phyloP scores from a whole-genome alignment of 2,329 filamentous ascomycete genomes.

The Talaromyces sp. region DNA sequence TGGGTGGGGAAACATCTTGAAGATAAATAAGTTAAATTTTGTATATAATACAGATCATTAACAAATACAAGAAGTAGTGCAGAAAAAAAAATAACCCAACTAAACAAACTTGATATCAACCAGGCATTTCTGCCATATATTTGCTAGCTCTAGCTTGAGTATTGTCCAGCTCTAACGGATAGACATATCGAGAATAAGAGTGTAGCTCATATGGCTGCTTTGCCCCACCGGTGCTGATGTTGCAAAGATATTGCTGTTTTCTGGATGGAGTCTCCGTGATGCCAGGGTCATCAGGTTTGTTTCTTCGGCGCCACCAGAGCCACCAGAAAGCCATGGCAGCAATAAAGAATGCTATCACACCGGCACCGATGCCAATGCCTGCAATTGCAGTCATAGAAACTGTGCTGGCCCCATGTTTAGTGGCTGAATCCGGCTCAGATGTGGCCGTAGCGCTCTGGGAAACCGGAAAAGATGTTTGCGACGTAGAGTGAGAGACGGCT shows the following conservation, averaged over 20 bases:
- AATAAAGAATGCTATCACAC: not conserved
- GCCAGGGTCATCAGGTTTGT: not conserved
- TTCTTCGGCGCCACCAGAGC: not conserved
- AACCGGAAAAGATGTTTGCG: not conserved
- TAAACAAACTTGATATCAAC: not conserved
- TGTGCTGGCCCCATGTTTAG: not conserved
- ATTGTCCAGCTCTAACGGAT: not conserved
- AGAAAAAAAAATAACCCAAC: not conserved
- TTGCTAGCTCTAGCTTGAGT: not conserved
- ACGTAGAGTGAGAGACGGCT: not conserved
- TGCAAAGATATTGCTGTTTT: not conserved
- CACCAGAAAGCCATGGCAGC: not conserved
- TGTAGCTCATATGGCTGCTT: not conserved
- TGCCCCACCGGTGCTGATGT: not conserved
- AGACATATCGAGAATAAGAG: not conserved
- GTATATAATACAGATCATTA: no score
- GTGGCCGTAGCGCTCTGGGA: not conserved
- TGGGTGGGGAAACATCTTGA: no score
- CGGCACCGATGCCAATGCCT: not conserved
- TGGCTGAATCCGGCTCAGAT: not conserved
- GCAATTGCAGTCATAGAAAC: not conserved
- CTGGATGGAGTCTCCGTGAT: not conserved
- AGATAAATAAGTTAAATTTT: no score
- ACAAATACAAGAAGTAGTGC: not conserved
- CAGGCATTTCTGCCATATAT: not conserved